Evolutionary conservation across 1,284 basidiomycete species (phyloP).

Genomic region (Hortiboletus rubellus): DNA sequence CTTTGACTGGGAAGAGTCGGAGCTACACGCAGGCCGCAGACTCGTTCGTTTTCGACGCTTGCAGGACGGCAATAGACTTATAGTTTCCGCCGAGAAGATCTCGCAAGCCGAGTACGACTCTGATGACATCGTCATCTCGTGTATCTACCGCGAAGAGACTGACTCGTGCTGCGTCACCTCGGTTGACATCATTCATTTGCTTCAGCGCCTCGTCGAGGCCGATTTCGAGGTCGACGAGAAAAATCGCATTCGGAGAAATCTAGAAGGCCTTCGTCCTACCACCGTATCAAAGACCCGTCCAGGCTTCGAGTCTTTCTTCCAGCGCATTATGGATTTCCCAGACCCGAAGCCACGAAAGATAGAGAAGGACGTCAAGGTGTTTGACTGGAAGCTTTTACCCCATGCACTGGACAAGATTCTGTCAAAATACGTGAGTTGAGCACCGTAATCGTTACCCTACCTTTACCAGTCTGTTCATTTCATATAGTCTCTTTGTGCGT

Average conservation of each 20-base stretch:
- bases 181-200: conserved; percentile 91
- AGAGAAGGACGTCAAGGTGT: conserved; percentile 97
- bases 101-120: conserved; percentile 56
- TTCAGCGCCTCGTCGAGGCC: conserved; percentile 84
- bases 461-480: conserved; percentile 10
- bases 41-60: conserved; percentile 70
- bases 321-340: conserved; percentile 93
- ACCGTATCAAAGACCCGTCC: conserved; percentile 88
- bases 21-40: conserved; percentile 59
- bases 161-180: conserved; percentile 88
- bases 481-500: conserved; percentile 47
- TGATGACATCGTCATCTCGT: conserved; percentile 73
- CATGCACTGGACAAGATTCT: conserved; percentile 90
- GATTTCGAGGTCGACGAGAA: conserved; percentile 94
- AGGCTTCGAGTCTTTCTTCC: conserved; percentile 85
- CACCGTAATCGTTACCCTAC: background rate
- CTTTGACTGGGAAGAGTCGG: conserved; percentile 56
- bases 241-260: conserved; percentile 91
- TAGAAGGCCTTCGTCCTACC: conserved; percentile 89
- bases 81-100: conserved; percentile 64
- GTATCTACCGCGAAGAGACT: conserved; percentile 84
- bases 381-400: conserved; percentile 84
- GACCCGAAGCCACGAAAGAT: conserved; percentile 95
- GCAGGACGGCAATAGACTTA: conserved; percentile 59
- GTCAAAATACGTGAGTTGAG: conserved; percentile 83